Conservation (phyloP, 1,284 basidiomycete genomes). For the Meira nashicola region DNA sequence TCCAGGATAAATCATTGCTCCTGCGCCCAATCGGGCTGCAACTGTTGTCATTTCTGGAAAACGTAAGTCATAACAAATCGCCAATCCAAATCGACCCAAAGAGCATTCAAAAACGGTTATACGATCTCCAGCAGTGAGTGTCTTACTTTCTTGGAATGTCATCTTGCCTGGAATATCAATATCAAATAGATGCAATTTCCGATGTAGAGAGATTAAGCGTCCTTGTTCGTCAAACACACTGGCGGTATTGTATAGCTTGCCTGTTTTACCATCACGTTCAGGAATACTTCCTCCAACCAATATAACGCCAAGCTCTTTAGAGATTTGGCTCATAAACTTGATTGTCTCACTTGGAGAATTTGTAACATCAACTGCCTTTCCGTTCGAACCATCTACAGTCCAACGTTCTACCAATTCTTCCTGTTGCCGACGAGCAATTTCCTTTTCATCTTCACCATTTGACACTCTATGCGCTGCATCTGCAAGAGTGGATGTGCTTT, state of each 20-base stretch:
- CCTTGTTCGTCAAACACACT: slow-evolving; percentile 77
- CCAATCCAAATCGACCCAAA: slow-evolving; percentile 84
- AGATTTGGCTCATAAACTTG: slow-evolving; percentile 73
- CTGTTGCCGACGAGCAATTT: slow-evolving; percentile 17
- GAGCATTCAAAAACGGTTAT: slow-evolving; percentile 85
- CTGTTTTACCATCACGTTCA: slow-evolving; percentile 39
- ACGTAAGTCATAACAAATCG: slow-evolving; percentile 72
- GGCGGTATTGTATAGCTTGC: slow-evolving; percentile 48
- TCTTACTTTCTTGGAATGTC: slow-evolving; percentile 96
- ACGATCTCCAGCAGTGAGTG: slow-evolving; percentile 71
- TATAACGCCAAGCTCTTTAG: slow-evolving; percentile 77
- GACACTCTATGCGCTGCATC: neutral
- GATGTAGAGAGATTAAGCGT: slow-evolving; percentile 77
- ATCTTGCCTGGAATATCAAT: slow-evolving; percentile 97
- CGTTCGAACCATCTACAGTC: slow-evolving; percentile 20
- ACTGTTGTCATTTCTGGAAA: slow-evolving; percentile 95
- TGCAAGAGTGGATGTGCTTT: neutral
- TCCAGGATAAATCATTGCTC: slow-evolving; percentile 72
- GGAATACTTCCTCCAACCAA: slow-evolving; percentile 71
- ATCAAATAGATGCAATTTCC: slow-evolving; percentile 95
- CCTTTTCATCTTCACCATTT: neutral
- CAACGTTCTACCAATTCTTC: slow-evolving; percentile 25
- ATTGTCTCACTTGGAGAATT: slow-evolving; percentile 68
- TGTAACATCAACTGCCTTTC: slow-evolving; percentile 58
- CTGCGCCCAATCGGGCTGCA: slow-evolving; percentile 77